phyloP scores from a whole-genome alignment of 805 yeast species.

The Tetrapisispora namnaoensis region DNA sequence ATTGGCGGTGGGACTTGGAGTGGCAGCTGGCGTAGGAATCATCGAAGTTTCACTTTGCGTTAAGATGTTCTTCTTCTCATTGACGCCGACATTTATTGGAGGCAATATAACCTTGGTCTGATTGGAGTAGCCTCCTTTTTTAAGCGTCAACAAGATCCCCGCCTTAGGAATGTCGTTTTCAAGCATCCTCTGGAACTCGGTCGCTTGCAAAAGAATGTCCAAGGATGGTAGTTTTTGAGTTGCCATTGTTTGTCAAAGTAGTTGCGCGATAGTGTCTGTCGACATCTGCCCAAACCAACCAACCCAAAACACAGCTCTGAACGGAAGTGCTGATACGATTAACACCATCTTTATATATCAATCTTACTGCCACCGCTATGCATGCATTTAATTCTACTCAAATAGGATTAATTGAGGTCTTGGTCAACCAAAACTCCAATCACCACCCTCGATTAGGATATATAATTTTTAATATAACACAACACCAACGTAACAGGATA shows the following conservation, averaged over 20 bases:
- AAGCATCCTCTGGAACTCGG: conserved; percentile 1
- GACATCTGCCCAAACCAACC: too few species aligned
- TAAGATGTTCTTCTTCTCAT: too few species aligned
- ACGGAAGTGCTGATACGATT: too few species aligned
- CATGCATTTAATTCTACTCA: background rate
- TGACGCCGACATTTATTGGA: background rate
- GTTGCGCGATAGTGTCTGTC: background rate
- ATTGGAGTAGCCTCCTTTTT: background rate
- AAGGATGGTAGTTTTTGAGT: conserved; percentile 1
- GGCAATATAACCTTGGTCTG: background rate
- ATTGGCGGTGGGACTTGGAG: background rate
- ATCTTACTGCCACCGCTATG: background rate
- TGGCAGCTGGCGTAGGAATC: background rate
- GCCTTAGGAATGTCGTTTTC: conserved; percentile 1
- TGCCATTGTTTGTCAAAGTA: background rate
- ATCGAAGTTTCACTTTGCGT: background rate
- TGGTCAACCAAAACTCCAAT: background rate
- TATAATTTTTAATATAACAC: too few species aligned
- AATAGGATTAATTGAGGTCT: background rate
- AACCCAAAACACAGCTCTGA: too few species aligned
- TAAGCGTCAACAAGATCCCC: background rate
- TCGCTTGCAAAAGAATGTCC: background rate
- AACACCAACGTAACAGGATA: background rate
- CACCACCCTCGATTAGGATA: background rate
- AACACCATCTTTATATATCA: background rate